Evolutionary conservation across 768 basidiomycete species (phyloP).

Genomic region (Russula earlei): DNA sequence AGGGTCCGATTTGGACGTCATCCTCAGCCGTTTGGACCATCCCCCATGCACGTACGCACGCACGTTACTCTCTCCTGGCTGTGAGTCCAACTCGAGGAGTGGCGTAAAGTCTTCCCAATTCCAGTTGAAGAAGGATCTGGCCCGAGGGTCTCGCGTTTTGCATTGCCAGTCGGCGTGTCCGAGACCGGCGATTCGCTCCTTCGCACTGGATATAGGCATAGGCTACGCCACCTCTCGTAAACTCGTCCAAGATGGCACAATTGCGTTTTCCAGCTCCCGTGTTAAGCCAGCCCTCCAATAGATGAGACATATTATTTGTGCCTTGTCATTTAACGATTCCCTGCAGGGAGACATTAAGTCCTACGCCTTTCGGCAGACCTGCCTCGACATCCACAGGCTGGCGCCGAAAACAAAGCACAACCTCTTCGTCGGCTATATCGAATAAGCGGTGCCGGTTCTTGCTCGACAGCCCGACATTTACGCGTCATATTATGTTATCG

Average conservation of each 20-base stretch:
- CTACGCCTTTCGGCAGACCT: not conserved
- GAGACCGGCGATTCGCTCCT: not conserved
- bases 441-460: slow-evolving; percentile 3
- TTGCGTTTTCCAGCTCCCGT: not conserved
- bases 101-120: not conserved
- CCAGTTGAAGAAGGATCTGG: not conserved
- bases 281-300: not conserved
- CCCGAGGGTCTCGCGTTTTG: too few species aligned
- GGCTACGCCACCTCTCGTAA: slow-evolving; percentile 2
- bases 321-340: not conserved
- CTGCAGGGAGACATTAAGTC: not conserved
- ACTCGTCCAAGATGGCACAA: not conserved
- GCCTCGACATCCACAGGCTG: not conserved
- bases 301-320: not conserved
- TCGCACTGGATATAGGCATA: not conserved
- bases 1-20: not conserved
- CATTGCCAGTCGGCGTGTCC: not conserved
- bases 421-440: not conserved
- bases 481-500: not conserved
- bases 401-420: not conserved
- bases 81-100: not conserved
- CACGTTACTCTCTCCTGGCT: not conserved
- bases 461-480: not conserved
- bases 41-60: not conserved
- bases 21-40: not conserved